Conservation (phyloP, 2,329 filamentous ascomycete species). For the Colletotrichum tanaceti region DNA sequence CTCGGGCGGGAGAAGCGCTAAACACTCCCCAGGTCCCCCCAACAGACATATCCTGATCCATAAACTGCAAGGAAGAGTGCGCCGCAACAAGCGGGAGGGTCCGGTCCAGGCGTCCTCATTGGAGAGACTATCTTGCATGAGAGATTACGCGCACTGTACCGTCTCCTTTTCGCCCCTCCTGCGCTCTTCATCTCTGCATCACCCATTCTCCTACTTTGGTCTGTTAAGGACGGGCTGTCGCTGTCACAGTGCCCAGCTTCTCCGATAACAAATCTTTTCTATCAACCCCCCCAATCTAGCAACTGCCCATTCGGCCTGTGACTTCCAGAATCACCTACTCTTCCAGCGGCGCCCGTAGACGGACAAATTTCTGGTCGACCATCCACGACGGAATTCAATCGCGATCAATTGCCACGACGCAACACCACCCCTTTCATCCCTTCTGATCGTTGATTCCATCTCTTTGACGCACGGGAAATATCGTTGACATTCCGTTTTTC, state of each 20-base stretch:
- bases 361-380: constrained; percentile 41
- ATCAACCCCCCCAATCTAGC: constrained; percentile 40
- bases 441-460: constrained; percentile 46
- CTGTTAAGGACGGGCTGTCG: constrained; percentile 26
- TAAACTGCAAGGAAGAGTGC: constrained; percentile 27
- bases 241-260: constrained; percentile 25
- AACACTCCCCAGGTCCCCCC: constrained; percentile 4
- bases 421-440: constrained; percentile 40
- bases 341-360: constrained; percentile 38
- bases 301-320: constrained; percentile 34
- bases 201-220: neutral
- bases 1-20: constrained; percentile 7
- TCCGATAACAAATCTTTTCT: constrained; percentile 42
- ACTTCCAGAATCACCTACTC: constrained; percentile 38
- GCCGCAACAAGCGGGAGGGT: constrained; percentile 33
- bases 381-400: constrained; percentile 42
- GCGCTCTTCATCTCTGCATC: constrained; percentile 7
- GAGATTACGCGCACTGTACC: constrained; percentile 34
- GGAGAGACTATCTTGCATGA: constrained; percentile 37
- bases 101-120: constrained; percentile 34
- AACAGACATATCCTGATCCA: constrained; percentile 15
- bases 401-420: constrained; percentile 41
- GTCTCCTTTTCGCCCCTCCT: constrained; percentile 27
- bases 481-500: constrained; percentile 65
- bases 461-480: constrained; percentile 48